Evolutionary conservation across 345 rosid species (phyloP), one percentile per base, ranked within the genome.

Genomic region (Eucalyptus urophylla): DNA sequence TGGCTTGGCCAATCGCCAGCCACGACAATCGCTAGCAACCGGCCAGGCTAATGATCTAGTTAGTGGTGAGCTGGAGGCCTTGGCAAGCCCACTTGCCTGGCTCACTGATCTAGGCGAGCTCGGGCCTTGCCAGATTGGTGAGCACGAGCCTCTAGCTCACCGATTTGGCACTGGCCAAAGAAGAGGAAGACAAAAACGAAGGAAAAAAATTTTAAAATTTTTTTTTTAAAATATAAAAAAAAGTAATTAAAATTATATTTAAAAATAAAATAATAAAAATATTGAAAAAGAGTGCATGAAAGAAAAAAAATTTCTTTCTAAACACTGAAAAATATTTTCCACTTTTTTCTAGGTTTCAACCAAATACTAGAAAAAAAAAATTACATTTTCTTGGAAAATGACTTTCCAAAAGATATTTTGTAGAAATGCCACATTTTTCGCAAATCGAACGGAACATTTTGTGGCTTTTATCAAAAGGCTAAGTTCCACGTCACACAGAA

Each of bases 1-100:
- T 53, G 25, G 25, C 25, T 8, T 53, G 58, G 11, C 5, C 0
- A 0, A 53, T 53, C 1, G 0, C 11, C 0, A 0, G 0, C 58
- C 58, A 53, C 0, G 25, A 21, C 25, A 53, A 53, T 0, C 11
- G 1, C 58, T 53, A 53, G 25, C 58, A 53, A 53, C 58, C 0
- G 0, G 1, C 58, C 0, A 21, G 1, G 25, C 58, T 53, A 2
- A 53, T 0, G 4, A 19, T 53, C 2, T 21, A 1, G 58, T 21
- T 0, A 21, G 25, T 2, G 0, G 25, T 11, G 2, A 53, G 58
- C 58, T 53, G 0, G 1, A 3, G 25, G 58, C 58, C 25, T 53
- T 53, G 58, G 58, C 5, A 0, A 53, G 58, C 25, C 10, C 1
- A 0, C 25, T 53, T 1, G 0, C 58, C 0, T 21, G 1, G 58